phyloP scores from a whole-genome alignment of 768 basidiomycete genomes.

The Boletus bicolor region DNA sequence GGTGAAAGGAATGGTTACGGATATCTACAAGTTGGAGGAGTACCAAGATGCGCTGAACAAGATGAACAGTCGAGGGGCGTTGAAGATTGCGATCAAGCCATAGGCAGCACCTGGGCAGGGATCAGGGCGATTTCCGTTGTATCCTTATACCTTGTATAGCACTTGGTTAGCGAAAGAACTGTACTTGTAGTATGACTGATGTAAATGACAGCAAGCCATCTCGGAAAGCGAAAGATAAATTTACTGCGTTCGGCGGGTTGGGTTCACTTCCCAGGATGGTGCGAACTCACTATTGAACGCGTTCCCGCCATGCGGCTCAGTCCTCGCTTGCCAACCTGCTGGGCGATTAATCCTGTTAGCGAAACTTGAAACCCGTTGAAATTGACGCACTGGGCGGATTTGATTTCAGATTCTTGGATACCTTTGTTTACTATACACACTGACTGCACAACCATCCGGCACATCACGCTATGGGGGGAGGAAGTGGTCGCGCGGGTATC shows the following conservation, averaged over 20 bases:
- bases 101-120: slow-evolving; percentile 18
- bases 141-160: slow-evolving; percentile 23
- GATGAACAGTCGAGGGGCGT: slow-evolving; percentile 60
- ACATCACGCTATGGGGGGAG: neutral
- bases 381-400: neutral
- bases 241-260: neutral
- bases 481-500: neutral
- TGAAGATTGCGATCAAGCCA: slow-evolving; percentile 63
- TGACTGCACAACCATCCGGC: neutral
- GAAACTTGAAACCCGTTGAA: neutral
- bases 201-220: neutral
- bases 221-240: neutral
- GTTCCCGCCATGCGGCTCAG: neutral
- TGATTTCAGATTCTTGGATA: neutral
- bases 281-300: neutral
- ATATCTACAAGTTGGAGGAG: slow-evolving; percentile 64
- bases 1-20: slow-evolving; percentile 76
- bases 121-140: slow-evolving; percentile 1
- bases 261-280: slow-evolving; percentile 12
- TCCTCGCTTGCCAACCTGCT: neutral
- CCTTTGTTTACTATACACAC: neutral
- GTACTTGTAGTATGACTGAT: neutral
- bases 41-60: slow-evolving; percentile 71
- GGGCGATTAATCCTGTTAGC: neutral
- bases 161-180: neutral